Evolutionary conservation across 352 stramenopile species (phyloP), one percentile per base, ranked within the genome.

Genomic region (Pythium pyrilobum): DNA sequence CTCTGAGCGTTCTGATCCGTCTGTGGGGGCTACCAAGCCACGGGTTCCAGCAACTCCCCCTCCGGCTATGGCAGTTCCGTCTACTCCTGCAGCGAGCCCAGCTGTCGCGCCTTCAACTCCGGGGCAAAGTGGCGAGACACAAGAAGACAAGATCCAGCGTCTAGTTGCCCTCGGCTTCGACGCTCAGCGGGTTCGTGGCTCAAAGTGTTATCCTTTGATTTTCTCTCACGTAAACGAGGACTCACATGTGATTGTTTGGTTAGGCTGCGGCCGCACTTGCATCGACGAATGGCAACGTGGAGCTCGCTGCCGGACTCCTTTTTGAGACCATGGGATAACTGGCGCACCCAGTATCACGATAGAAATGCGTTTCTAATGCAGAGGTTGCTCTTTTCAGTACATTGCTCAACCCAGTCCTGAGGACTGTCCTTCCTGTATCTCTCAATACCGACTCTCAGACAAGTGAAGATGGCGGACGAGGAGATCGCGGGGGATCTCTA

Each of bases 251-350:
- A n/a, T n/a, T 71, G 52, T 54, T 31, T 64, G 56, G 28, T 52
- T 27, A 91, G 80, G 82, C 76, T 16, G 54, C 69, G 10, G 67
- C 83, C 50, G 83, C 79, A 7, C 68, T 94, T 6, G 67, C 67
- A 31, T 85, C 79, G 48, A 87, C 79, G 40, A 84, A 86, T 29
- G 81, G 81, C 18, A 86, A 94, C 29, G 81, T 91, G 9, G 81
- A 94, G 41, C 67, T 94, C 39, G 83, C 83, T n/a, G 83, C 83
- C 0, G 83, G 77, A 4, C 63, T 94, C 52, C 59, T 94, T 28
- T 94, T 94, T 45, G 83, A 92, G 57, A 58, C 48, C 11, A 52
- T 66, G 52, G 20, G 34, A 40, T 58, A 47, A 25, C 18, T 18
- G 2, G 5, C 20, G n/a, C n/a, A n/a, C n/a, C n/a, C n/a, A n/a